Conservation (phyloP, 805 yeast species). For the Saccharomycopsis olivae region DNA sequence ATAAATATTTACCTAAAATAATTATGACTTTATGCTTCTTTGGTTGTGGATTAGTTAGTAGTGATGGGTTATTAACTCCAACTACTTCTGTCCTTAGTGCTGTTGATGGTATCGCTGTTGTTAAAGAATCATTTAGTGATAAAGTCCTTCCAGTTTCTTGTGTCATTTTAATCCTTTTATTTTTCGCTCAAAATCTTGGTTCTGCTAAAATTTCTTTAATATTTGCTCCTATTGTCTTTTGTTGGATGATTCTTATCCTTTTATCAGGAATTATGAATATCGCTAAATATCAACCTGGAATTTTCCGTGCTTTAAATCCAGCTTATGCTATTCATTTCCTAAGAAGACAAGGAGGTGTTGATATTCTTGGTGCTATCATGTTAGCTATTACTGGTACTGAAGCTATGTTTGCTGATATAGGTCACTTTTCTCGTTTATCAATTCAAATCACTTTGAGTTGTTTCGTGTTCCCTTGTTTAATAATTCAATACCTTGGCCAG, state of each 20-base stretch:
- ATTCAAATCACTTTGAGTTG: slow-evolving; percentile 35
- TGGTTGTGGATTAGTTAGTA: slow-evolving; percentile 46
- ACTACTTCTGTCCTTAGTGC: slow-evolving; percentile 53
- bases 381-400: slow-evolving; percentile 49
- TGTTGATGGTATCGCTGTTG: slow-evolving; percentile 43
- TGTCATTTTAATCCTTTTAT: slow-evolving; percentile 35
- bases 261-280: slow-evolving; percentile 39
- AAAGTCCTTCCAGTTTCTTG: slow-evolving; percentile 40
- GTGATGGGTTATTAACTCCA: slow-evolving; percentile 54
- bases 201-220: slow-evolving; percentile 35
- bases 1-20: slow-evolving; percentile 25
- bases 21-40: slow-evolving; percentile 34
- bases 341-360: slow-evolving; percentile 28
- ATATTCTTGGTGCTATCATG: slow-evolving; percentile 40
- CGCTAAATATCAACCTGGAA: slow-evolving; percentile 28
- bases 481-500: slow-evolving; percentile 48
- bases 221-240: slow-evolving; percentile 44
- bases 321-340: slow-evolving; percentile 38
- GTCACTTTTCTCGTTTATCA: slow-evolving; percentile 42
- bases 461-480: slow-evolving; percentile 42
- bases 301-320: slow-evolving; percentile 42
- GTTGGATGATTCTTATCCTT: slow-evolving; percentile 39
- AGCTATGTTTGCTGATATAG: slow-evolving; percentile 56
- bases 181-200: slow-evolving; percentile 39
- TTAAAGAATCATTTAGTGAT: slow-evolving; percentile 32